A percentile compares a stretch with the other conserved stretches of the same genome.
Conservation (phyloP, 805 yeast genomes). For the Candida sphagnicola region DNA sequence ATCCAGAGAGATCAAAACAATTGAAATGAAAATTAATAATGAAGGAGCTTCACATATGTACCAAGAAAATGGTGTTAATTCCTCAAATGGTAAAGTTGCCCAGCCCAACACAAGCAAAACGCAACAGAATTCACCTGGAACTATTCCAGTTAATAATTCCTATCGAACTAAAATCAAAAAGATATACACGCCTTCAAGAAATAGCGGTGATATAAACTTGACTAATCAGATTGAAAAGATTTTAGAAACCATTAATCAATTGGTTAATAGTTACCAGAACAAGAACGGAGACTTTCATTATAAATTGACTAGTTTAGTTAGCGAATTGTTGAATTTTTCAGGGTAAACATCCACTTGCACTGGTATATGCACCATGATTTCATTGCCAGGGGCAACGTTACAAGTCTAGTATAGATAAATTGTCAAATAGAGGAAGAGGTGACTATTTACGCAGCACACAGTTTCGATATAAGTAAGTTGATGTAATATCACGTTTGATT, state of each 20-base stretch:
- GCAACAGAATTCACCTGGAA: background rate
- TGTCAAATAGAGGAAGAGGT: too few species aligned
- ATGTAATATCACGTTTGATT: too few species aligned
- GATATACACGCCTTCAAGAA: slow-evolving; percentile 31
- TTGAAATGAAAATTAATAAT: slow-evolving; percentile 34
- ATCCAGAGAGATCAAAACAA: slow-evolving; percentile 41
- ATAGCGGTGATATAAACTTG: slow-evolving; percentile 26
- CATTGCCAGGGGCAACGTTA: background rate
- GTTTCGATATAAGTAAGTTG: too few species aligned
- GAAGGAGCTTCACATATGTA: background rate
- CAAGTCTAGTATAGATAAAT: too few species aligned
- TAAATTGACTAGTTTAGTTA: slow-evolving; percentile 14
- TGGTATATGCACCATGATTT: too few species aligned
- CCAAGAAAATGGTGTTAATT: slow-evolving; percentile 2
- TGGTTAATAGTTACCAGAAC: slow-evolving; percentile 9
- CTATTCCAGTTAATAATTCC: slow-evolving; percentile 9
- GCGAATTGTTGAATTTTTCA: slow-evolving; percentile 5
- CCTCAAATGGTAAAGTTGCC: slow-evolving; percentile 4
- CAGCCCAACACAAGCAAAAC: slow-evolving; percentile 5
- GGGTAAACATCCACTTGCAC: too few species aligned
- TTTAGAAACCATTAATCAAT: slow-evolving; percentile 23
- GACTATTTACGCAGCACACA: too few species aligned
- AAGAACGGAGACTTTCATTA: slow-evolving; percentile 14
- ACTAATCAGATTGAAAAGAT: slow-evolving; percentile 23
- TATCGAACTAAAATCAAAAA: slow-evolving; percentile 36